Conservation (phyloP, 2,329 filamentous ascomycete species). For the Hymenoscyphus linearis region DNA sequence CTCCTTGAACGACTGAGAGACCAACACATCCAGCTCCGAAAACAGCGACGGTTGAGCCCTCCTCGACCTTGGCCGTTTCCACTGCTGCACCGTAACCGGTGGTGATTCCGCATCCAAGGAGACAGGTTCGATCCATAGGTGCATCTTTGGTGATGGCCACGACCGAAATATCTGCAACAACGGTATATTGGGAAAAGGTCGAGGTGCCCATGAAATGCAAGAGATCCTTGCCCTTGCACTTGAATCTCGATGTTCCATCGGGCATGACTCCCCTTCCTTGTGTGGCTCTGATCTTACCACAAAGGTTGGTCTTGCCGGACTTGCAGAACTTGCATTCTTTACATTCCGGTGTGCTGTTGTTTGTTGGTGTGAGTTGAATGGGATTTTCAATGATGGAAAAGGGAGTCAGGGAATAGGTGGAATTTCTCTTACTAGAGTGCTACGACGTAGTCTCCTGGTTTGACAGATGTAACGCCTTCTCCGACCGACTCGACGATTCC, state of each 20-base stretch:
- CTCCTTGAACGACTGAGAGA: conserved; percentile 90
- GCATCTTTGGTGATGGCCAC: conserved; percentile 88
- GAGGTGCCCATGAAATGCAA: conserved; percentile 99
- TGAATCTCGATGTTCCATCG: conserved; percentile 92
- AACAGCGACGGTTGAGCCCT: conserved; percentile 82
- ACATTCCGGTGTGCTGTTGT: conserved; percentile 83
- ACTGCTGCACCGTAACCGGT: conserved; percentile 95
- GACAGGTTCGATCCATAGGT: conserved; percentile 90
- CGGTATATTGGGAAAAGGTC: conserved; percentile 98
- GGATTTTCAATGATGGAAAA: not conserved
- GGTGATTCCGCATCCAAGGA: conserved; percentile 97
- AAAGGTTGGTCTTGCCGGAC: conserved; percentile 98
- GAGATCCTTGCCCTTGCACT: conserved; percentile 88
- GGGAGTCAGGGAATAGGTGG: conserved; percentile 12
- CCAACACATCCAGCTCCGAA: conserved; percentile 97
- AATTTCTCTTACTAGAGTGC: conserved; percentile 64
- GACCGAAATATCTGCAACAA: conserved; percentile 96
- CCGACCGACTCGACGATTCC: conserved; percentile 91
- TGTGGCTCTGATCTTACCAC: conserved; percentile 96
- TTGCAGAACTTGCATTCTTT: conserved; percentile 99
- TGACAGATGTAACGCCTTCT: conserved; percentile 91
- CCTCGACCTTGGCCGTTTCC: conserved; percentile 87
- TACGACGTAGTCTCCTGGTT: conserved; percentile 86
- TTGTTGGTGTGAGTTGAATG: not conserved
- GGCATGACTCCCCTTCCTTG: conserved; percentile 97